Conservation (phyloP, 345 rosid genomes). For the Stellera chamaejasme region DNA sequence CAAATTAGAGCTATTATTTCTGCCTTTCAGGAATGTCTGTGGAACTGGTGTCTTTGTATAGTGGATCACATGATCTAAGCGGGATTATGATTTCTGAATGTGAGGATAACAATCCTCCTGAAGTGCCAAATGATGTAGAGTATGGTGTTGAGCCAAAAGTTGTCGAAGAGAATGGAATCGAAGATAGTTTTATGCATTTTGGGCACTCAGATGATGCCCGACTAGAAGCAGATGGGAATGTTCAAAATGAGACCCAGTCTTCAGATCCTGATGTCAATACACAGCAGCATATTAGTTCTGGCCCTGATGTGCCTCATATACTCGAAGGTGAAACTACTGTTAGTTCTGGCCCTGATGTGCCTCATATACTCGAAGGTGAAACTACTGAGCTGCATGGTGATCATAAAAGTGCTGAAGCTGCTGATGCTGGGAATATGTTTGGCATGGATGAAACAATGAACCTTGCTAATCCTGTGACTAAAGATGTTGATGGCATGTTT, state of each 20-base stretch:
- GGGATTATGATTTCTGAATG: slow-evolving; percentile 40
- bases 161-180: slow-evolving; percentile 29
- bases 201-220: slow-evolving; percentile 19
- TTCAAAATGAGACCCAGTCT: slow-evolving; percentile 17
- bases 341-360: slow-evolving; percentile 18
- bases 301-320: slow-evolving; percentile 16
- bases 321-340: slow-evolving; percentile 32
- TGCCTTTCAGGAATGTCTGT: slow-evolving; percentile 60
- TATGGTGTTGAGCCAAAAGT: slow-evolving; percentile 25
- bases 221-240: slow-evolving; percentile 22
- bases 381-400: slow-evolving; percentile 40
- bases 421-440: slow-evolving; percentile 31
- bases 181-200: slow-evolving; percentile 20
- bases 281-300: slow-evolving; percentile 19
- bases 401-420: slow-evolving; percentile 26
- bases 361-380: slow-evolving; percentile 27
- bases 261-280: slow-evolving; percentile 14
- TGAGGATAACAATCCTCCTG: slow-evolving; percentile 29
- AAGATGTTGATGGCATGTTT: slow-evolving; percentile 16
- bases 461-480: slow-evolving; percentile 9
- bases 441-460: slow-evolving; percentile 17
- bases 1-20: background rate
- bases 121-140: slow-evolving; percentile 30
- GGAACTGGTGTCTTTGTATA: slow-evolving; percentile 46
- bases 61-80: slow-evolving; percentile 58